Percentiles rank a stretch among this genome's conserved stretches.
Evolutionary conservation across 371 early-diverging fungal species (phyloP).

Genomic region (Rhizopus stolonifer): DNA sequence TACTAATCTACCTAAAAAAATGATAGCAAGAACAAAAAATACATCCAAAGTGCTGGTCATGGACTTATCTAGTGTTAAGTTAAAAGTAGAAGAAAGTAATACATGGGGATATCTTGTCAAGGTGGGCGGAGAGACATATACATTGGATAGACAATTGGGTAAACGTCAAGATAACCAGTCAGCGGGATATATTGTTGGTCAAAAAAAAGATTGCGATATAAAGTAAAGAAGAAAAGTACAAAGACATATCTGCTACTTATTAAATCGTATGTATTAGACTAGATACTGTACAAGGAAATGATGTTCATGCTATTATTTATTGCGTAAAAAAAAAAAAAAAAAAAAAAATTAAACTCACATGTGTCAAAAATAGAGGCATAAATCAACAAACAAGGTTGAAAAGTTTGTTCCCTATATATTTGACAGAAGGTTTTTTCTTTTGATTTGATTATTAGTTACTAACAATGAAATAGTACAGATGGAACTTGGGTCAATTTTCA

Average conservation of each 20-base stretch:
- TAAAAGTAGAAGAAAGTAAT: neutral
- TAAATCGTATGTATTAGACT: neutral
- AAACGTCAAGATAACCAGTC: neutral
- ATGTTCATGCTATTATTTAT: slow-evolving; percentile 8
- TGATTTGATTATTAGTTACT: neutral
- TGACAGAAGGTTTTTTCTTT: slow-evolving; percentile 1
- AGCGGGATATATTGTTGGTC: slow-evolving; percentile 13
- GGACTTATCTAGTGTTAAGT: neutral
- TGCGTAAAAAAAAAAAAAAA: slow-evolving; percentile 6
- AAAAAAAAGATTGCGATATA: slow-evolving; percentile 8
- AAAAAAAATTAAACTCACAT: neutral
- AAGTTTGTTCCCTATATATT: neutral
- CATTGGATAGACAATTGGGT: slow-evolving; percentile 5
- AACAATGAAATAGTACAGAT: slow-evolving; percentile 4
- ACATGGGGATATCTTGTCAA: slow-evolving; percentile 17
- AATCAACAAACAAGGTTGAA: neutral
- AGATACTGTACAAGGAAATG: neutral
- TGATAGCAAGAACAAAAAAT: neutral
- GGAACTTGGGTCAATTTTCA: slow-evolving; percentile 12
- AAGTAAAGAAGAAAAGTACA: neutral
- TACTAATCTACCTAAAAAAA: neutral
- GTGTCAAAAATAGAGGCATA: neutral
- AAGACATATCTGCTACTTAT: neutral
- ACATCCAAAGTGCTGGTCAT: neutral
- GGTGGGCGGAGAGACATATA: neutral